These are phyloP conservation scores for Roridomyces roridus DNA, from an alignment of 768 basidiomycete genomes.

Conservation along the genomic window DNA sequence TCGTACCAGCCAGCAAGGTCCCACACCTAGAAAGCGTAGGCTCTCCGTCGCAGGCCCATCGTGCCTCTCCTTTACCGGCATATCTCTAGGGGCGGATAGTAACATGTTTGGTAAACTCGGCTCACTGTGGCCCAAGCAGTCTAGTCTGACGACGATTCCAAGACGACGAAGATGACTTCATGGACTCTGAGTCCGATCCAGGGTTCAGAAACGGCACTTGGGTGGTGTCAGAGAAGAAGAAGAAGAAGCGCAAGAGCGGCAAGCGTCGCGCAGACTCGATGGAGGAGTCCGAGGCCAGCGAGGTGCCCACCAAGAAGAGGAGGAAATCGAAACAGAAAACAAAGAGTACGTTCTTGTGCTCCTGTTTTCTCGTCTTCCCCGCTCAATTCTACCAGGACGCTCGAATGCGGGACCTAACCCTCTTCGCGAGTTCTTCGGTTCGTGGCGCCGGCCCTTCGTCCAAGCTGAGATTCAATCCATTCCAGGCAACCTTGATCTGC, in stretches of 20 bases:
- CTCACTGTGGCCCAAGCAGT: not conserved
- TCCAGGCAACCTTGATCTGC: constrained; percentile 40
- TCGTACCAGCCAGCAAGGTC: constrained; percentile 4
- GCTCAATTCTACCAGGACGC: constrained; percentile 6
- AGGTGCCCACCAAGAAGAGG: not conserved
- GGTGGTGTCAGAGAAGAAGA: constrained; percentile 37
- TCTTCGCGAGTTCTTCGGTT: constrained; percentile 55
- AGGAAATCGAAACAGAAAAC: too few species aligned
- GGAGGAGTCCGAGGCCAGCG: not conserved
- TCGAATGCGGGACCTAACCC: constrained; percentile 43
- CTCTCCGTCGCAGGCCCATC: constrained; percentile 36
- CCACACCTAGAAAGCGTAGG: constrained; percentile 38
- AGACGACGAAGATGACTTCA: constrained; percentile 57
- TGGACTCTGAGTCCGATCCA: too few species aligned
- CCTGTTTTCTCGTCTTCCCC: not conserved
- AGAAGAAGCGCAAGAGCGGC: constrained; percentile 28
- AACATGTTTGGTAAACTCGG: constrained; percentile 41
- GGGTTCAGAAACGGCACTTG: constrained; percentile 35
- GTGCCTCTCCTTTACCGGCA: too few species aligned
- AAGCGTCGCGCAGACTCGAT: constrained; percentile 26
- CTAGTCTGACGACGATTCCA: constrained; percentile 31
- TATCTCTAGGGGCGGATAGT: too few species aligned
- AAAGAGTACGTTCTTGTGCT: too few species aligned
- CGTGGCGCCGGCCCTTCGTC: not conserved
- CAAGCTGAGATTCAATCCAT: not conserved